Base-by-base conservation (phyloP, 805 yeast species). In the Myxozyma geophila region DNA sequence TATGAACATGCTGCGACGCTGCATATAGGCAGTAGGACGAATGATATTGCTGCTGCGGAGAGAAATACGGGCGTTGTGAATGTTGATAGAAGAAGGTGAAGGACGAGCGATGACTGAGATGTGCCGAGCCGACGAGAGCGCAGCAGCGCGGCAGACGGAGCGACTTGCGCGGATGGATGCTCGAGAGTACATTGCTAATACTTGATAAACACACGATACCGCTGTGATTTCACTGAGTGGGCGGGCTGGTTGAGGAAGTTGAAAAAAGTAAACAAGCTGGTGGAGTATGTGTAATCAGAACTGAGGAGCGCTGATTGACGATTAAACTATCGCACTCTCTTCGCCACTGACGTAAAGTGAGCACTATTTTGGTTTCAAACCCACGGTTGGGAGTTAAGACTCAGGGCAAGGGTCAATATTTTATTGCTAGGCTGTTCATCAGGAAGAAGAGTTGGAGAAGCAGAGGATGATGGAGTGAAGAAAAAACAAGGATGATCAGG, bases 1-100 rank as follows among this genome's bases (percentile, higher is more conserved):
- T 50, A 91, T 91, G 74, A 86, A 88, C 39, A 88, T 61, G 0
- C 73, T 54, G 19, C 78, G 67, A 23, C 37, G 13, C 54, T 66
- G 69, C 3, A 40, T 9, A 35, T n/a, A 19, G 8, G 15, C 7
- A 17, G 35, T 17, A 6, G 55, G 50, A 19, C 50, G 50, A 10
- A 23, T 19, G 50, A 15, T 19, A 15, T 21, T 15, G 13, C 21
- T 23, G 35, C 10, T 23, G 50, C 12, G 28, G 28, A 28, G 28
- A 28, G 28, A 28, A 28, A 28, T 2, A 28, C 28, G 28, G 28
- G 28, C 12, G 50, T 9, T 43, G 47, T 17, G 13, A 9, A 17
- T 46, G 35, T 19, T 19, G 33, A 9, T 23, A 28, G 54, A 51
- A 15, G 43, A 12, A 17, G 44, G 13, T 23, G 33, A 44, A 7